These are phyloP conservation scores for Voacanga thouarsii DNA, from an alignment of 257 asterid species.

Conservation along the genomic window DNA sequence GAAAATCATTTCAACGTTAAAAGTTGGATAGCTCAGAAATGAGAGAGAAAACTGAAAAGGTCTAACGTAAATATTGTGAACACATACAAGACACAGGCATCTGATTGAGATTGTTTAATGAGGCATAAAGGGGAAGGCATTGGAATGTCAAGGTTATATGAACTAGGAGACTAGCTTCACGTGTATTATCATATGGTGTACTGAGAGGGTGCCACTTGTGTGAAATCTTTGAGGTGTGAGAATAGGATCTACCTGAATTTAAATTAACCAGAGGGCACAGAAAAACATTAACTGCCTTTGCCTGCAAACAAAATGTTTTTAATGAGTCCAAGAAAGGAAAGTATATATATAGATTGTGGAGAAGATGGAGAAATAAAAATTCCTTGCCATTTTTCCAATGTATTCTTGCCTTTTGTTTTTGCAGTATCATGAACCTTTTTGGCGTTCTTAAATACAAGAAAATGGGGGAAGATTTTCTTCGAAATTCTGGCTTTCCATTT, in stretches of 20 bases:
- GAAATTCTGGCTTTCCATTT: slow-evolving; percentile 78
- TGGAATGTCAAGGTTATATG: background rate
- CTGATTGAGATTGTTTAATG: background rate
- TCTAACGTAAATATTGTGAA: background rate
- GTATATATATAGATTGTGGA: background rate
- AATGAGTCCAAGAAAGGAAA: background rate
- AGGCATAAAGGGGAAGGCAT: background rate
- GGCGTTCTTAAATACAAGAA: slow-evolving; percentile 96
- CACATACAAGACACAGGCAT: background rate
- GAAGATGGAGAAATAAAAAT: background rate
- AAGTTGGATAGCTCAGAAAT: background rate
- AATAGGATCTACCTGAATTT: too few relatives aligned
- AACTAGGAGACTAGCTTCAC: background rate
- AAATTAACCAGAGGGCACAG: too few relatives aligned
- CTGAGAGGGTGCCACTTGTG: too few relatives aligned
- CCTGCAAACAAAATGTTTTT: background rate
- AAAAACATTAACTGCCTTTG: background rate
- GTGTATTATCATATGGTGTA: too few relatives aligned
- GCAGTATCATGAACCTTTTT: slow-evolving; percentile 86
- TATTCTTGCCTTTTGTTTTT: slow-evolving; percentile 15
- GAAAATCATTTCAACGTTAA: background rate
- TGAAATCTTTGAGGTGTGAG: too few relatives aligned
- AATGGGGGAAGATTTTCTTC: slow-evolving; percentile 96
- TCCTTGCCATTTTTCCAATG: slow-evolving; percentile 9
- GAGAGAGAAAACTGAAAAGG: background rate